Evolutionary conservation across 2,329 filamentous ascomycete species (phyloP), one percentile per base, ranked within the genome.

Genomic region (Mycocentrospora acerina): DNA sequence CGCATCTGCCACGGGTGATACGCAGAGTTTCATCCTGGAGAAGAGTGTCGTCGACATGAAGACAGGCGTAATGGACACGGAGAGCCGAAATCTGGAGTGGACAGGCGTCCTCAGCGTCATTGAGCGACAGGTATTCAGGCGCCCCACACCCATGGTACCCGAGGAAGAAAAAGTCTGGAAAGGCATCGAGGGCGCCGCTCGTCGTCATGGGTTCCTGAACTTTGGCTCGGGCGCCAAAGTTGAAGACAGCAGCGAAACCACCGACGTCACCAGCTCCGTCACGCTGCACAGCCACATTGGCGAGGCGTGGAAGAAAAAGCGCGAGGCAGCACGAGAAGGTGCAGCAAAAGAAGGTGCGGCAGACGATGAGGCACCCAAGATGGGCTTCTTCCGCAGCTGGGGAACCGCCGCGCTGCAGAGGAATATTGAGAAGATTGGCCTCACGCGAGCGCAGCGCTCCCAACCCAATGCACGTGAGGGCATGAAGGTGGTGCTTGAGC

Each of bases 61-160:
- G 44, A 81, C 90, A 59, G 87, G 87, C 30, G 88, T 85, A 81
- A 90, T 93, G 86, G 78, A 80, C 61, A 88, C 86, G 0, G 86
- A 91, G 70, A 88, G 83, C 57, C 78, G 81, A 48, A 93, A 93
- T 57, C 74, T 93, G 36, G 88, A 91, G 67, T 91, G 86, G 69
- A 88, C 86, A 4, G 85, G 87, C 43, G 84, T 93, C 13, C 70
- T 93, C 26, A 87, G 82, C 32, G 86, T 93, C 10, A 75, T 90
- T 14, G 88, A 93, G 70, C 76, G 81, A 53, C 88, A 93, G 62
- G 71, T 79, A 40, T 93, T 88, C 67, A 75, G 73, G 37, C 71
- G 80, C 4, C 73, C 75, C 9, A 32, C 36, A 9, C 54, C 41
- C 8, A 16, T 18, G 13, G 26, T 53, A 2, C 40, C 44, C 4